Evolutionary conservation across 306 rosid species (phyloP).

Genomic region (Arachis stenosperma): DNA sequence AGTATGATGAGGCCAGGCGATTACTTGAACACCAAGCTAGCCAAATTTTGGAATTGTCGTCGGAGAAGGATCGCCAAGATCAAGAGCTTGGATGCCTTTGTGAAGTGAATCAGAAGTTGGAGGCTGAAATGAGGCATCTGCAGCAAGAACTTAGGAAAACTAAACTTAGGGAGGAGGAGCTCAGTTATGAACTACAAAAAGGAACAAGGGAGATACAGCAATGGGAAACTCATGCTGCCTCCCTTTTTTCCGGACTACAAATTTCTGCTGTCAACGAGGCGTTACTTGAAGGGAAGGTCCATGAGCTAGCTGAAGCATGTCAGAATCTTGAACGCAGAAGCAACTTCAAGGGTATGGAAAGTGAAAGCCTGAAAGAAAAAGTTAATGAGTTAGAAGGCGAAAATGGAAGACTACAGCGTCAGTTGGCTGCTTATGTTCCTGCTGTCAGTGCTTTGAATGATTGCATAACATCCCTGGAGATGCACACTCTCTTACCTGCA

Average conservation of each 20-base stretch:
- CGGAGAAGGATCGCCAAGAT: conserved; percentile 48
- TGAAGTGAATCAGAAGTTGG: conserved; percentile 62
- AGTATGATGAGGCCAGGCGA: conserved; percentile 55
- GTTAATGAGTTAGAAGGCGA: conserved; percentile 55
- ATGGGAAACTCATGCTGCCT: conserved; percentile 63
- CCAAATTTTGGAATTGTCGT: conserved; percentile 54
- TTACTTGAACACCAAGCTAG: conserved; percentile 55
- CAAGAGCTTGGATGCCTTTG: conserved; percentile 48
- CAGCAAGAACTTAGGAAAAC: conserved; percentile 51
- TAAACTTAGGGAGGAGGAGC: conserved; percentile 51
- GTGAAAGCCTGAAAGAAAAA: conserved; percentile 60
- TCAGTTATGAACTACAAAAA: conserved; percentile 51
- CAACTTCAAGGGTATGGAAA: conserved; percentile 54
- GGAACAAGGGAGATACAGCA: conserved; percentile 57
- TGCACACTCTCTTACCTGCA: conserved; percentile 47
- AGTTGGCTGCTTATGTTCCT: conserved; percentile 69
- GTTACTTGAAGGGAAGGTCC: conserved; percentile 71
- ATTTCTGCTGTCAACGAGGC: conserved; percentile 62
- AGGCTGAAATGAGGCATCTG: conserved; percentile 48
- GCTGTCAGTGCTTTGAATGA: conserved; percentile 66
- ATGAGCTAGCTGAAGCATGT: conserved; percentile 58
- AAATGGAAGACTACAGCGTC: conserved; percentile 61
- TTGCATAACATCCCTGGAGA: conserved; percentile 71
- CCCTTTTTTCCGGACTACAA: conserved; percentile 60
- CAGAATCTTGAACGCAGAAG: conserved; percentile 59